Evolutionary conservation across 345 rosid species (phyloP).

Genomic region (Raphanus sativus): DNA sequence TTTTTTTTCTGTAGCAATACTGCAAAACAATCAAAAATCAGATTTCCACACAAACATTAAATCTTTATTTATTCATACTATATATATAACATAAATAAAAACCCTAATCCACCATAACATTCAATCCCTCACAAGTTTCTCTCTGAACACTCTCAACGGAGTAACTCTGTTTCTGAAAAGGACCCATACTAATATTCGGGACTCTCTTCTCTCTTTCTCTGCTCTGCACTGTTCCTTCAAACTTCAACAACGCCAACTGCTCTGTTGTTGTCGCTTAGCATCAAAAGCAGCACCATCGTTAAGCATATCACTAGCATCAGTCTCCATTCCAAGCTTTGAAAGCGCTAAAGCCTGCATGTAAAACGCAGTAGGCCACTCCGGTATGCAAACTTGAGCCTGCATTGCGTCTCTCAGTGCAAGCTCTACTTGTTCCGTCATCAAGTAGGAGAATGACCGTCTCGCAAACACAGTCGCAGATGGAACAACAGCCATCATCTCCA

Average conservation of each 20-base stretch:
- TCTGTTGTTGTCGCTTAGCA: constrained; percentile 74
- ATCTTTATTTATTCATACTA: neutral
- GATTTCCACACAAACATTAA: neutral
- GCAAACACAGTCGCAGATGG: constrained; percentile 65
- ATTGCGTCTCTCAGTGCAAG: constrained; percentile 91
- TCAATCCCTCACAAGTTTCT: neutral
- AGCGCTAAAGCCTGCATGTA: constrained; percentile 97
- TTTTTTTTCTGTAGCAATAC: neutral
- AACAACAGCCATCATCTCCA: constrained; percentile 58
- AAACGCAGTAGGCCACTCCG: constrained; percentile 96
- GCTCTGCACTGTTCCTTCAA: neutral
- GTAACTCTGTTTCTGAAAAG: neutral
- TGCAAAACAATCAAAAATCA: neutral
- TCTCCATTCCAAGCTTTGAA: constrained; percentile 93
- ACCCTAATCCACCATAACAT: neutral
- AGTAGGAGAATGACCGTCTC: constrained; percentile 48
- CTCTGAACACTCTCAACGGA: neutral
- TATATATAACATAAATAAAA: neutral
- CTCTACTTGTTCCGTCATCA: constrained; percentile 66
- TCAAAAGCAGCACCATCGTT: constrained; percentile 86
- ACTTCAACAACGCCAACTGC: constrained; percentile 54
- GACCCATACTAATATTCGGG: constrained; percentile 3
- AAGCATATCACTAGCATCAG: constrained; percentile 94
- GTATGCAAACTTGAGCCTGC: constrained; percentile 95
- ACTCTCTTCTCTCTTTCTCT: neutral